Conservation (phyloP, 345 rosid species). For the Arabidopsis arenosa region DNA sequence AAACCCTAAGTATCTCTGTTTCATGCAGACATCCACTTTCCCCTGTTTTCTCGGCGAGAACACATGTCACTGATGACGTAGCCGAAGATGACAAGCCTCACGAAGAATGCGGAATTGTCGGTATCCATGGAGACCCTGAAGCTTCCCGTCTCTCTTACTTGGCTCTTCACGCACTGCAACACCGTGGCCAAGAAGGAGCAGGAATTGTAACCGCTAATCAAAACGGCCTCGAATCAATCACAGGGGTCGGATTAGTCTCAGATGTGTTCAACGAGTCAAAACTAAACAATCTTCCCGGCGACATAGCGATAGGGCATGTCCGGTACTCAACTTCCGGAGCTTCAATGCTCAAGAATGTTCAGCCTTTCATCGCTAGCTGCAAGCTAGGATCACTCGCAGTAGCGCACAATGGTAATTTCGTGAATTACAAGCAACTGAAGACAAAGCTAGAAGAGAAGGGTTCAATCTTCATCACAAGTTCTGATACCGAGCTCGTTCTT, state of each 20-base stretch:
- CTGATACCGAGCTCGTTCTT: conserved; percentile 90
- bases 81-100: conserved; percentile 71
- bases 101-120: conserved; percentile 96
- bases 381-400: conserved; percentile 80
- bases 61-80: conserved; percentile 12
- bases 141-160: conserved; percentile 82
- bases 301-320: conserved; percentile 84
- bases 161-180: conserved; percentile 88
- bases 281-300: conserved; percentile 77
- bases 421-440: conserved; percentile 68
- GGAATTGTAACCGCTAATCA: conserved; percentile 79
- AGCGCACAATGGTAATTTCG: conserved; percentile 85
- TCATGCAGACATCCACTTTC: conserved; percentile 52
- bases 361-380: conserved; percentile 88
- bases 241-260: conserved; percentile 85
- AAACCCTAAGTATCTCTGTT: conserved; percentile 12
- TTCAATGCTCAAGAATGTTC: conserved; percentile 90
- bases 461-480: conserved; percentile 76
- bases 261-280: conserved; percentile 80
- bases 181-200: conserved; percentile 94
- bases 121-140: conserved; percentile 82
- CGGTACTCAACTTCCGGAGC: conserved; percentile 86
- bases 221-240: conserved; percentile 71
- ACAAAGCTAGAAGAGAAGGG: conserved; percentile 70
- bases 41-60: conserved; percentile 37